phyloP scores from a whole-genome alignment of 495 filamentous ascomycete species.

The Tuber brumale region DNA sequence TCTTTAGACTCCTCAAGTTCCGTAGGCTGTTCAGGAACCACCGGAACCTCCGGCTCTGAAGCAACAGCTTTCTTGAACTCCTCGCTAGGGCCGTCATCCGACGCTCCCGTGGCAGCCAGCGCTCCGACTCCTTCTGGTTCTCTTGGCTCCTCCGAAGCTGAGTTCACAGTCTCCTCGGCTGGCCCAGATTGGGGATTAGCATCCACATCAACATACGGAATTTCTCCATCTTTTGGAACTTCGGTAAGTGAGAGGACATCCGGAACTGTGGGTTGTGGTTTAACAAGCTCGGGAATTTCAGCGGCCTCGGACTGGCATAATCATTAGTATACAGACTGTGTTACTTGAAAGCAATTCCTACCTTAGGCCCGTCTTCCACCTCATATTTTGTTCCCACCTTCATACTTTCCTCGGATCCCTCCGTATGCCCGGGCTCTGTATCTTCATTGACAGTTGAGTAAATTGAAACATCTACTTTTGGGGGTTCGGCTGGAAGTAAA shows the following conservation, averaged over 20 bases:
- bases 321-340: neutral
- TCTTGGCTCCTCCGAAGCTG: neutral
- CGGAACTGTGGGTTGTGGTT: neutral
- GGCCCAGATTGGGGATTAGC: neutral
- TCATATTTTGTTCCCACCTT: neutral
- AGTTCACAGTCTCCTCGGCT: constrained; percentile 1
- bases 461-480: neutral
- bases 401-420: neutral
- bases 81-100: neutral
- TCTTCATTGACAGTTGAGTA: neutral
- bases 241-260: neutral
- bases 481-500: neutral
- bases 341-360: neutral
- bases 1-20: neutral
- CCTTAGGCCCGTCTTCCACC: neutral
- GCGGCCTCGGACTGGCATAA: neutral
- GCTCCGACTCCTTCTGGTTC: neutral
- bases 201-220: neutral
- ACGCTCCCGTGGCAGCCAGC: neutral
- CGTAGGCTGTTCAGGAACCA: neutral
- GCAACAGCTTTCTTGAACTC: neutral
- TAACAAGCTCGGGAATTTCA: neutral
- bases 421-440: neutral
- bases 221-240: neutral
- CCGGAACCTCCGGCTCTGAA: neutral